These are phyloP conservation scores for Saccharomycopsis olivae DNA, from an alignment of 805 yeast genomes.

Conservation along the genomic window DNA sequence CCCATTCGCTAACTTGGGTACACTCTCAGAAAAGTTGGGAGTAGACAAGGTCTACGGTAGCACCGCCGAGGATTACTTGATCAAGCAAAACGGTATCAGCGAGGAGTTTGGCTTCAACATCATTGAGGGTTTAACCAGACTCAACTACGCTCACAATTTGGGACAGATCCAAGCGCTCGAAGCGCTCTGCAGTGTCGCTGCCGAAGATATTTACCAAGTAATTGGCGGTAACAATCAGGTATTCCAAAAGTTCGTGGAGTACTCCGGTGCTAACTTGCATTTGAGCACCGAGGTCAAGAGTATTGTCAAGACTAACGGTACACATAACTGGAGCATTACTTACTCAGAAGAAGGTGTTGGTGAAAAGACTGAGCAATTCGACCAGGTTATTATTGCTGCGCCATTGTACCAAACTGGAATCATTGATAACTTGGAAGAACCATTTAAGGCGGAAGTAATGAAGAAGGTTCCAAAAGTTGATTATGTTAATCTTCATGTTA, in stretches of 20 bases:
- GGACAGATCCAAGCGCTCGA: constrained; percentile 35
- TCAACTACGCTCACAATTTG: constrained; percentile 33
- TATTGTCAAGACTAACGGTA: constrained; percentile 13
- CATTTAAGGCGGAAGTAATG: constrained; percentile 9
- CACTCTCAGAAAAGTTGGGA: constrained; percentile 20
- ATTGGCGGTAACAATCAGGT: constrained; percentile 37
- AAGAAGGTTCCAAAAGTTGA: constrained; percentile 22
- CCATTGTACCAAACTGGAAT: constrained; percentile 29
- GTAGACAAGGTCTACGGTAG: constrained; percentile 21
- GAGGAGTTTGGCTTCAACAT: constrained; percentile 23
- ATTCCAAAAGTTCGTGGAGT: constrained; percentile 30
- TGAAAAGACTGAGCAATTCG: constrained; percentile 23
- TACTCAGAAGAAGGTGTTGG: constrained; percentile 8
- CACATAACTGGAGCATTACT: constrained; percentile 14
- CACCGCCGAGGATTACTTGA: constrained; percentile 24
- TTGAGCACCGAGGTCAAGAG: constrained; percentile 25
- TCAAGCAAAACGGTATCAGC: constrained; percentile 20
- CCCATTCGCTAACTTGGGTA: constrained; percentile 28
- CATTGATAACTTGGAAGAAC: background rate
- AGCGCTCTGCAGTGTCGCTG: constrained; percentile 28
- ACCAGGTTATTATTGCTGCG: constrained; percentile 35
- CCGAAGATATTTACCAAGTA: constrained; percentile 24
- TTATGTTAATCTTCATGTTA: constrained; percentile 31
- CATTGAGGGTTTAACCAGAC: constrained; percentile 32
- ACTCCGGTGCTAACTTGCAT: constrained; percentile 25